phyloP scores from a whole-genome alignment of 495 filamentous ascomycete genomes.

The Hyaloscypha hepaticicola region DNA sequence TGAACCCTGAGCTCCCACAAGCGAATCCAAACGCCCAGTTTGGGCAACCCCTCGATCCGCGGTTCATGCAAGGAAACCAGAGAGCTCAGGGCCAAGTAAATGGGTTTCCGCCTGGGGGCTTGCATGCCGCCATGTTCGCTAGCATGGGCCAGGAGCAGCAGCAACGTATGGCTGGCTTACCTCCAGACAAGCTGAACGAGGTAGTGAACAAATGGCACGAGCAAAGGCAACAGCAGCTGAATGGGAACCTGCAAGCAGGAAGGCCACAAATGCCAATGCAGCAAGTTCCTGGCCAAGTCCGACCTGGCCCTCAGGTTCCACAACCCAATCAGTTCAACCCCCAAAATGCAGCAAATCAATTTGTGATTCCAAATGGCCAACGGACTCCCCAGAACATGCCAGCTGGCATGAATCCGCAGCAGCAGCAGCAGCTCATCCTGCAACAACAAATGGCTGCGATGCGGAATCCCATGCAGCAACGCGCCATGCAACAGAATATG shows the following conservation, averaged over 20 bases:
- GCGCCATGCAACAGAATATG: conserved; percentile 1
- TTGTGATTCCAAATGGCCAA: conserved; percentile 32
- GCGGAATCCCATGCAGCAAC: conserved; percentile 24
- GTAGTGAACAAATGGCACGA: conserved; percentile 42
- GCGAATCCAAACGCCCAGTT: conserved; percentile 40
- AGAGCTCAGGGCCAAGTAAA: conserved; percentile 31
- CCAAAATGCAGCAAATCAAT: conserved; percentile 33
- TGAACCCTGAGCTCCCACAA: conserved; percentile 35
- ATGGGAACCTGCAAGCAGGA: conserved; percentile 26
- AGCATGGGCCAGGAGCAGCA: conserved; percentile 38
- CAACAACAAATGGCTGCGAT: conserved; percentile 37
- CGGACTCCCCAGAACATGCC: conserved; percentile 30
- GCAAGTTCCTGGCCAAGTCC: conserved; percentile 19
- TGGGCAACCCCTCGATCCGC: conserved; percentile 40
- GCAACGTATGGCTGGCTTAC: conserved; percentile 32
- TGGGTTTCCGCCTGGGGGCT: conserved; percentile 31
- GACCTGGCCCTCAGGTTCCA: conserved; percentile 28
- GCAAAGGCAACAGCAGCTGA: conserved; percentile 17
- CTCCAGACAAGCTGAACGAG: conserved; percentile 43
- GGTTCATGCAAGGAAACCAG: conserved; percentile 43
- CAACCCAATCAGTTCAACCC: conserved; percentile 37
- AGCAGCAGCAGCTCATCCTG: conserved; percentile 36
- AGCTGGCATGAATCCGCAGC: conserved; percentile 40
- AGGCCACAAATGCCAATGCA: conserved; percentile 34
- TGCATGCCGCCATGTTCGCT: conserved; percentile 39